phyloP scores from a whole-genome alignment of 805 yeast genomes.

The Sugiyamaella floridensis region DNA sequence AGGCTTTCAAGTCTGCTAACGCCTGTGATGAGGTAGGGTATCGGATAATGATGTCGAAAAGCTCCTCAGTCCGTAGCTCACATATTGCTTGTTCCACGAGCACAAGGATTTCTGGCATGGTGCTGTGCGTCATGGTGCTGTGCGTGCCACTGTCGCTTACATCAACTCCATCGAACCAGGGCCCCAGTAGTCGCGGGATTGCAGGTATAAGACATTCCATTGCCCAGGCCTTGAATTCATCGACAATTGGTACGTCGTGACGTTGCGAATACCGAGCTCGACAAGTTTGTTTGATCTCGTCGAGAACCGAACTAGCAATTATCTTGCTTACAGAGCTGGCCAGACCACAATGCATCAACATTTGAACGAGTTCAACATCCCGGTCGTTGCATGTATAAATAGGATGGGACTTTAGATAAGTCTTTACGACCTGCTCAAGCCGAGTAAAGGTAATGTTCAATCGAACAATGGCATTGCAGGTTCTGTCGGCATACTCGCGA shows the following conservation, averaged over 20 bases:
- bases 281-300: neutral
- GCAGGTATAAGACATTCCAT: neutral
- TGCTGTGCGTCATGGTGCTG: neutral
- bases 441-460: conserved; percentile 7
- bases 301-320: neutral
- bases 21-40: conserved; percentile 51
- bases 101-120: neutral
- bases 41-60: conserved; percentile 48
- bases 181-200: neutral
- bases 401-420: conserved; percentile 8
- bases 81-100: conserved; percentile 14
- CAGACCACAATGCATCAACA: conserved; percentile 19
- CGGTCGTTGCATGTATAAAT: conserved; percentile 1
- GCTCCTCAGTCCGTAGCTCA: conserved; percentile 48
- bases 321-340: conserved; percentile 8
- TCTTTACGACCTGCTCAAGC: conserved; percentile 8
- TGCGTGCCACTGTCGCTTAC: no score
- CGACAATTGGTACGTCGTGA: neutral
- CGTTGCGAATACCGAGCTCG: neutral
- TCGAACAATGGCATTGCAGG: conserved; percentile 22
- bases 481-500: neutral
- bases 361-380: neutral
- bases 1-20: conserved; percentile 49
- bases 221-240: neutral
- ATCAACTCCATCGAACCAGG: no score